Conservation (phyloP, 768 basidiomycete species). For the Termitomyces bulborhizus region DNA sequence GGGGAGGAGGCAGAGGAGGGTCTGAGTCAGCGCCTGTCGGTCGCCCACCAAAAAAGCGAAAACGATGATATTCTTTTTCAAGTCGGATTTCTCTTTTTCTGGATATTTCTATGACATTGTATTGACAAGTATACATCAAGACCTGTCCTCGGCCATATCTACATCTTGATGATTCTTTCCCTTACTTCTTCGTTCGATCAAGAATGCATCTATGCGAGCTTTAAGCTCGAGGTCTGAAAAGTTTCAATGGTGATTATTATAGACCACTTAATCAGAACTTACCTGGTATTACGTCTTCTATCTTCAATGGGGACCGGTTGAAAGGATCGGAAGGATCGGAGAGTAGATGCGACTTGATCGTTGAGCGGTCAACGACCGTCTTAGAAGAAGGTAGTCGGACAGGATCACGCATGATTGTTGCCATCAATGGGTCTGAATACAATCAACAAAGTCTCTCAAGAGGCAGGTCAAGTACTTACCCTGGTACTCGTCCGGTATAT, state of each 20-base stretch:
- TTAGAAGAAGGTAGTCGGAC: conserved; percentile 83
- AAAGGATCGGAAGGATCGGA: conserved; percentile 94
- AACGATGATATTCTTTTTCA: conserved; percentile 25
- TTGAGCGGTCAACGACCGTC: conserved; percentile 75
- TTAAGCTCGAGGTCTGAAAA: conserved; percentile 61
- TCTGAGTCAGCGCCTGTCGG: conserved; percentile 22
- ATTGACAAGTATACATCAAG: conserved; percentile 7
- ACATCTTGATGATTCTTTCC: conserved; percentile 13
- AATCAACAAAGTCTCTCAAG: background rate
- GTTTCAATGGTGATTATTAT: background rate
- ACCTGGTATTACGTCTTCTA: conserved; percentile 80
- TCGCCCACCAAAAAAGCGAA: conserved; percentile 41
- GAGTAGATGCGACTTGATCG: conserved; percentile 91
- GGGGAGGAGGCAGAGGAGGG: conserved; percentile 14
- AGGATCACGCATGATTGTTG: conserved; percentile 91
- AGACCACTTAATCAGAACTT: conserved; percentile 12
- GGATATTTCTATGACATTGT: background rate
- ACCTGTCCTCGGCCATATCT: conserved; percentile 10
- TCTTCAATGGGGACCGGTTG: conserved; percentile 77
- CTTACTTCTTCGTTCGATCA: conserved; percentile 50
- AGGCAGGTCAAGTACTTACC: conserved; percentile 40
- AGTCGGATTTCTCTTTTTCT: background rate
- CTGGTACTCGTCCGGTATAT: conserved; percentile 92
- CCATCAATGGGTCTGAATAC: conserved; percentile 76
- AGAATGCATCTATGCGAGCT: conserved; percentile 65